These are phyloP conservation scores for Cucurbita maxima DNA, from an alignment of 306 rosid genomes.

Conservation along the genomic window DNA sequence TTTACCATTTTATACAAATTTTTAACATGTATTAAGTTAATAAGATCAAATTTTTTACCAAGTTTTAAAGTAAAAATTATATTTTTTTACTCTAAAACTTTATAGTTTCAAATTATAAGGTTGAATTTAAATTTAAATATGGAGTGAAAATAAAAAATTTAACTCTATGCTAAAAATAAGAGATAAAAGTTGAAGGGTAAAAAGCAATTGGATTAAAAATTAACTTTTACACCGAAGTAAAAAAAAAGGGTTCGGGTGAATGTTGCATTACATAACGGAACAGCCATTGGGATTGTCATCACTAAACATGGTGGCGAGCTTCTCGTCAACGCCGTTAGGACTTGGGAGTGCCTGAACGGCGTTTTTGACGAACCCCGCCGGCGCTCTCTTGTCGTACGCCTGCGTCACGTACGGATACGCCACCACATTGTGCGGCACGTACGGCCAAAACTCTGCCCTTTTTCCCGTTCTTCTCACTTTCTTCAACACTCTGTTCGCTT, in stretches of 20 bases:
- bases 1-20: too few relatives aligned
- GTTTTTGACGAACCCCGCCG: slow-evolving; percentile 7
- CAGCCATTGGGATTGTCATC: slow-evolving; percentile 13
- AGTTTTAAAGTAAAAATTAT: too few relatives aligned
- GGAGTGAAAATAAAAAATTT: too few relatives aligned
- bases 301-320: slow-evolving; percentile 10
- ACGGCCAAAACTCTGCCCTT: slow-evolving; percentile 10
- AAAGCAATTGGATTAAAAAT: too few relatives aligned
- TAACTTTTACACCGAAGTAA: background rate
- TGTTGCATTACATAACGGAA: background rate
- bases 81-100: too few relatives aligned
- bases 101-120: too few relatives aligned
- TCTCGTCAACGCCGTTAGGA: slow-evolving; percentile 3
- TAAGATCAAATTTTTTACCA: too few relatives aligned
- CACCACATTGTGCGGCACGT: slow-evolving; percentile 10
- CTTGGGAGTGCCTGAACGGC: slow-evolving; percentile 1
- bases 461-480: slow-evolving; percentile 9
- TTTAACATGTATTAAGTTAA: too few relatives aligned
- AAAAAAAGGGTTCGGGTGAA: background rate
- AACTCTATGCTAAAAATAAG: too few relatives aligned
- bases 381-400: slow-evolving; percentile 13
- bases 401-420: slow-evolving; percentile 10
- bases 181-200: background rate
- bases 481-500: slow-evolving; percentile 7
- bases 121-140: too few relatives aligned